Evolutionary conservation across 2,329 filamentous ascomycete species (phyloP), one percentile per base, ranked within the genome.

Genomic region (Akanthomyces uredinophilus): DNA sequence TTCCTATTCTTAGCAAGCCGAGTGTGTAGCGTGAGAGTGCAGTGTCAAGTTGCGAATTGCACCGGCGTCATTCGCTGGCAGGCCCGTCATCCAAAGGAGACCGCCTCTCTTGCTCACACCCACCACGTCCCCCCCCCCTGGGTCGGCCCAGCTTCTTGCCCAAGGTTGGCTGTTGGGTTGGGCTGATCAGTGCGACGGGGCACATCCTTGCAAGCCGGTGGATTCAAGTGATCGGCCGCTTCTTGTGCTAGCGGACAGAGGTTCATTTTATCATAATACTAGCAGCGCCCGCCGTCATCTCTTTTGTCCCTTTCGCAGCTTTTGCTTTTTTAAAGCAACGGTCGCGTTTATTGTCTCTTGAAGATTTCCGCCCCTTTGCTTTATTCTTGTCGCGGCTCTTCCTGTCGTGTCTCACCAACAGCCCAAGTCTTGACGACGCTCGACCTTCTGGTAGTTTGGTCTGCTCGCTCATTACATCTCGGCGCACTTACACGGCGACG

Each of bases 121-220:
- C 5, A 32, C 4, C 32, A 35, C 32, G 4, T 50, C 27, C 14
- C 47, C 1, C 47, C 50, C 50, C 50, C 50, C 24, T 37, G 29
- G 54, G 43, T 57, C 54, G 27, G 37, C 4, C 47, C 20, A 35
- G 37, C 27, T 22, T 59, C 50, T 37, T 32, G 57, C 37, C 57
- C 57, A 53, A 54, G 54, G 49, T 41, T 60, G 46, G 35, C 27
- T 54, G 35, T 54, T 49, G 32, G 49, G 35, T 54, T 49, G 32
- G 49, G 59, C 59, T 61, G 59, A 61, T 61, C 51, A 61, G 59
- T 61, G 59, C 59, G 51, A 56, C 51, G 43, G 51, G 44, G 52
- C 16, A 11, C 22, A 56, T 56, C 59, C 59, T 56, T 46, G 59
- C 43, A 32, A 35, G 20, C 6, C 14, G 50, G 59, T 61, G 59